Percentiles rank a stretch among this genome's conserved stretches.
Evolutionary conservation across 2,329 filamentous ascomycete genomes (phyloP).

Genomic region (Fusarium cyanostomum): DNA sequence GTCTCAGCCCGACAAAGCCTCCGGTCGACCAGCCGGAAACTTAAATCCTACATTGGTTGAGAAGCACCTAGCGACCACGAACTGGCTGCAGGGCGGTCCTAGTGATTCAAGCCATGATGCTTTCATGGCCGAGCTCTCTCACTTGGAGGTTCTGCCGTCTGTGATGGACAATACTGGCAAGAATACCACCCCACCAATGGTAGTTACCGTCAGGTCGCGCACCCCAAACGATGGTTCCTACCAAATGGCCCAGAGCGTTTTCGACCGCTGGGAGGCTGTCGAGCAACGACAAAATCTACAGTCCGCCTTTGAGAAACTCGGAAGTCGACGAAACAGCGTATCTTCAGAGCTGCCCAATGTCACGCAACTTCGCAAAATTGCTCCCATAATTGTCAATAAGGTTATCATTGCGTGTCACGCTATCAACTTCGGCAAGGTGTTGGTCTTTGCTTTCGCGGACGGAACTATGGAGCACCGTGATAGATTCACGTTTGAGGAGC

Average conservation of each 20-base stretch:
- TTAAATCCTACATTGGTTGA: slow-evolving; percentile 65
- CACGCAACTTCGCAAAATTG: slow-evolving; percentile 67
- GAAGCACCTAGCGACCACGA: slow-evolving; percentile 65
- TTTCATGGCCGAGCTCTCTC: slow-evolving; percentile 72
- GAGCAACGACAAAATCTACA: slow-evolving; percentile 74
- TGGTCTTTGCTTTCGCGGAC: slow-evolving; percentile 81
- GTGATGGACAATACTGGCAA: slow-evolving; percentile 68
- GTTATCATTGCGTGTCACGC: slow-evolving; percentile 74
- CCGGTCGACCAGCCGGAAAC: slow-evolving; percentile 55
- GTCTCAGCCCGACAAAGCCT: slow-evolving; percentile 63
- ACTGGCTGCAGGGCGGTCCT: slow-evolving; percentile 62
- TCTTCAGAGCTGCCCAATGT: slow-evolving; percentile 46
- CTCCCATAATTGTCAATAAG: slow-evolving; percentile 76
- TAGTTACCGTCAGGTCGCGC: slow-evolving; percentile 78
- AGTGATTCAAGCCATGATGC: slow-evolving; percentile 56
- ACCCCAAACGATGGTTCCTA: slow-evolving; percentile 63
- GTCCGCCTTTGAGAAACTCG: slow-evolving; percentile 79
- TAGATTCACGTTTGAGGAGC: slow-evolving; percentile 74
- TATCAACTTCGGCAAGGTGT: slow-evolving; percentile 74
- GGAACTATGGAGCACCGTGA: slow-evolving; percentile 84
- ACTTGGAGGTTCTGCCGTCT: slow-evolving; percentile 77
- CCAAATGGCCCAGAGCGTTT: slow-evolving; percentile 74
- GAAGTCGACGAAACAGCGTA: slow-evolving; percentile 66
- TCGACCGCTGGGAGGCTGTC: slow-evolving; percentile 86
- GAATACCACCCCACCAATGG: slow-evolving; percentile 64